Conservation (phyloP, 73 alveolate species). For the Blepharisma japonicum region DNA sequence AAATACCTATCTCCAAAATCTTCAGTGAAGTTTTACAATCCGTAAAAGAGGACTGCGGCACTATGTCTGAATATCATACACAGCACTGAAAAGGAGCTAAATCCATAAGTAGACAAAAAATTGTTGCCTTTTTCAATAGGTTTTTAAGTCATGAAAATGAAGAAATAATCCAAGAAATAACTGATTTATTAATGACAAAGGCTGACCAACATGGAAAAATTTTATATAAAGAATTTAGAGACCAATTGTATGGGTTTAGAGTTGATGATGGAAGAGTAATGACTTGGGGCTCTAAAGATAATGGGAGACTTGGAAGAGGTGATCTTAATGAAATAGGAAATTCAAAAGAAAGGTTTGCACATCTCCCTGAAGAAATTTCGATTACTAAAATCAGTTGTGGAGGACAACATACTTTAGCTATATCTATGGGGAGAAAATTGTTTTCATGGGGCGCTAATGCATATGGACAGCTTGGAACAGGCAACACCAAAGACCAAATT, state of each 20-base stretch:
- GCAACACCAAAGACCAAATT: constrained; percentile 33
- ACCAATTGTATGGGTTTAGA: constrained; percentile 51
- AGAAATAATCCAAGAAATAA: background rate
- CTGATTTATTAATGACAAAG: background rate
- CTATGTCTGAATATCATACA: background rate
- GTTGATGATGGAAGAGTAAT: constrained; percentile 49
- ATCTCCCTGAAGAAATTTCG: background rate
- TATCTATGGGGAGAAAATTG: constrained; percentile 38
- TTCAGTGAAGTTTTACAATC: background rate
- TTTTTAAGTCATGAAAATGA: background rate
- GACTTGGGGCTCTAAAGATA: constrained; percentile 62
- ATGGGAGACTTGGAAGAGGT: constrained; percentile 53
- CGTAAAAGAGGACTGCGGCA: background rate
- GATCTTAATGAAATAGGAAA: background rate
- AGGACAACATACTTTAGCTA: constrained; percentile 76
- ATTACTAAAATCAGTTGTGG: constrained; percentile 78
- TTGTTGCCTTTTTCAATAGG: background rate
- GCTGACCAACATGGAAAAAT: background rate
- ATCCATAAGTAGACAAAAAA: background rate
- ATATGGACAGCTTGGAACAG: constrained; percentile 71
- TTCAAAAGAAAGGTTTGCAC: constrained; percentile 1
- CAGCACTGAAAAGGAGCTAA: background rate
- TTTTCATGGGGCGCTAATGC: constrained; percentile 68
- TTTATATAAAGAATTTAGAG: constrained; percentile 52
- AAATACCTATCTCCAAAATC: background rate